Percentiles rank a stretch among this genome's conserved stretches.
phyloP scores from a whole-genome alignment of 345 rosid species.

The Murraya koenigii region DNA sequence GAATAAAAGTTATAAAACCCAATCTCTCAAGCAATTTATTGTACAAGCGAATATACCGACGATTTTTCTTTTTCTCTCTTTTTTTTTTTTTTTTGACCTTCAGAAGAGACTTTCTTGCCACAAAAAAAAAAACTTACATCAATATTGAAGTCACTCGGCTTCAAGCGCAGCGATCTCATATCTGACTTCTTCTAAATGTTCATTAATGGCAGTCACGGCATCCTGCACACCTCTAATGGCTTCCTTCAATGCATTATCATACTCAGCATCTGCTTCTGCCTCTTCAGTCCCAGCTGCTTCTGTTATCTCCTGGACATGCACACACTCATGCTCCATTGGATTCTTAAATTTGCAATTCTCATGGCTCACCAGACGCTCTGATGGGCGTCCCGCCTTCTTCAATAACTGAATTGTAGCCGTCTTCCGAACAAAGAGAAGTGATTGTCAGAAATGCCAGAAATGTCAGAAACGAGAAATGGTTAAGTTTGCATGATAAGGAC shows the following conservation, averaged over 20 bases:
- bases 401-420: constrained; percentile 82
- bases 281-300: constrained; percentile 76
- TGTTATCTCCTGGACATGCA: constrained; percentile 84
- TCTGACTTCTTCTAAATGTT: constrained; percentile 23
- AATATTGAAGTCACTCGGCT: constrained; percentile 20
- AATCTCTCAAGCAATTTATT: not conserved
- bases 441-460: constrained; percentile 3
- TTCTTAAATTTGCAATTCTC: constrained; percentile 67
- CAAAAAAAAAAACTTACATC: not conserved
- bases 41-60: not conserved
- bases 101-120: not conserved
- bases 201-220: constrained; percentile 76
- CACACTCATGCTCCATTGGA: constrained; percentile 72
- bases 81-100: not conserved
- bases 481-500: not conserved
- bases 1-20: not conserved
- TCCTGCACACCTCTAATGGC: constrained; percentile 88
- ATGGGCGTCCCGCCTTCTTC: constrained; percentile 85
- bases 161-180: constrained; percentile 77
- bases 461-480: not conserved
- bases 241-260: constrained; percentile 75
- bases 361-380: constrained; percentile 71
- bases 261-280: constrained; percentile 86
- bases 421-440: constrained; percentile 27
- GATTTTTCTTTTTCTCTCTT: no score